phyloP scores from a whole-genome alignment of 1,139 yeast species.

The Lodderomyces beijingensis region DNA sequence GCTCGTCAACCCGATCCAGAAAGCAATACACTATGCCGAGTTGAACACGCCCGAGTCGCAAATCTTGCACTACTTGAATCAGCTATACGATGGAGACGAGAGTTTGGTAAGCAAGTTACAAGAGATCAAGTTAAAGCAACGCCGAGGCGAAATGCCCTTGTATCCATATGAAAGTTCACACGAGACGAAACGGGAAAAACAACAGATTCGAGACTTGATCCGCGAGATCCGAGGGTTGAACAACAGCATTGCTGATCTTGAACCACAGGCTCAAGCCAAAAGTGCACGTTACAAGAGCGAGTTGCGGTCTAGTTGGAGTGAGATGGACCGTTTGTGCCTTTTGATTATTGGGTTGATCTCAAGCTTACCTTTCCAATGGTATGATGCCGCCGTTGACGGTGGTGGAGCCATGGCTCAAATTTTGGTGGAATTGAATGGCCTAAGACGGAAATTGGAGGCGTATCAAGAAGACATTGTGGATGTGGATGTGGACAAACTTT shows the following conservation, averaged over 20 bases:
- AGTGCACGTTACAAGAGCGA: slow-evolving; percentile 3
- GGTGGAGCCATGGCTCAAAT: slow-evolving; percentile 11
- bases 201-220: neutral
- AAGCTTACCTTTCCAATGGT: slow-evolving; percentile 36
- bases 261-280: slow-evolving; percentile 1
- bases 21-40: slow-evolving; percentile 30
- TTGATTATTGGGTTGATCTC: slow-evolving; percentile 29
- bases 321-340: slow-evolving; percentile 23
- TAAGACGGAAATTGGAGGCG: slow-evolving; percentile 19
- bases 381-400: slow-evolving; percentile 20
- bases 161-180: neutral
- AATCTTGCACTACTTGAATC: slow-evolving; percentile 21
- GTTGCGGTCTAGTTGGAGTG: slow-evolving; percentile 22
- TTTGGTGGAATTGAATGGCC: slow-evolving; percentile 24
- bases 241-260: slow-evolving; percentile 13
- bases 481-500: too few relatives aligned
- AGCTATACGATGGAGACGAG: slow-evolving; percentile 13
- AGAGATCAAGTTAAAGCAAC: slow-evolving; percentile 1
- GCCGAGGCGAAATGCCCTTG: neutral
- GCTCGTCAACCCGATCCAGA: slow-evolving; percentile 26
- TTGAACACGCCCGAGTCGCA: slow-evolving; percentile 28
- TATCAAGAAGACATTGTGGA: too few relatives aligned
- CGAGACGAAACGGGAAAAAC: slow-evolving; percentile 3
- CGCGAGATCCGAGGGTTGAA: slow-evolving; percentile 4
- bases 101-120: slow-evolving; percentile 3